phyloP scores from a whole-genome alignment of 2,329 filamentous ascomycete genomes.

The Aureobasidium pullulans region DNA sequence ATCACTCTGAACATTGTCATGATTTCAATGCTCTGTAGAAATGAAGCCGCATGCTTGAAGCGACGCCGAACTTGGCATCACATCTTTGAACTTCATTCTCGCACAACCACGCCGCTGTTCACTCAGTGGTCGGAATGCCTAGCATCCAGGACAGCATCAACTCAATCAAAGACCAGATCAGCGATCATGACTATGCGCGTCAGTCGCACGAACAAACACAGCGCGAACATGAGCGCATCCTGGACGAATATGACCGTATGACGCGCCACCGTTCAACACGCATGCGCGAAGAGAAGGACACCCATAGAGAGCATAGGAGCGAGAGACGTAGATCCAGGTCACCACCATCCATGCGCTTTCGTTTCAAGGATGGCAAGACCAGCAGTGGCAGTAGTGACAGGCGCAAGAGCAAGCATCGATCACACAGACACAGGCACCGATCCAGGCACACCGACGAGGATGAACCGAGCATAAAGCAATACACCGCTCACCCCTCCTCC shows the following conservation, averaged over 20 bases:
- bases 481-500: slow-evolving; percentile 15
- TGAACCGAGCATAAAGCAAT: slow-evolving; percentile 8
- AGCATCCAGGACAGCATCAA: slow-evolving; percentile 12
- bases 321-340: neutral
- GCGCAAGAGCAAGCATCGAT: neutral
- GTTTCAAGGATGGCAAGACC: slow-evolving; percentile 11
- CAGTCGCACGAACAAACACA: slow-evolving; percentile 3
- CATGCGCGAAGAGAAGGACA: slow-evolving; percentile 4
- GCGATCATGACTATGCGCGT: neutral
- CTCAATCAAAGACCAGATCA: neutral
- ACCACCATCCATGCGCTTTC: slow-evolving; percentile 7
- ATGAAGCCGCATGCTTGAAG: too few species aligned
- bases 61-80: too few species aligned
- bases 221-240: slow-evolving; percentile 14
- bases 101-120: too few species aligned
- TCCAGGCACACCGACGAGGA: neutral
- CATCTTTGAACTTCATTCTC: too few species aligned
- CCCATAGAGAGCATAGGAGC: neutral
- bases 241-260: slow-evolving; percentile 14
- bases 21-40: too few species aligned
- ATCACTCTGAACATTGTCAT: too few species aligned
- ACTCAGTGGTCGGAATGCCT: neutral
- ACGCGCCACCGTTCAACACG: slow-evolving; percentile 13
- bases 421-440: neutral
- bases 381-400: neutral